Conservation (phyloP, 176 grass and related monocot genomes). For the Oryza glumipatula region DNA sequence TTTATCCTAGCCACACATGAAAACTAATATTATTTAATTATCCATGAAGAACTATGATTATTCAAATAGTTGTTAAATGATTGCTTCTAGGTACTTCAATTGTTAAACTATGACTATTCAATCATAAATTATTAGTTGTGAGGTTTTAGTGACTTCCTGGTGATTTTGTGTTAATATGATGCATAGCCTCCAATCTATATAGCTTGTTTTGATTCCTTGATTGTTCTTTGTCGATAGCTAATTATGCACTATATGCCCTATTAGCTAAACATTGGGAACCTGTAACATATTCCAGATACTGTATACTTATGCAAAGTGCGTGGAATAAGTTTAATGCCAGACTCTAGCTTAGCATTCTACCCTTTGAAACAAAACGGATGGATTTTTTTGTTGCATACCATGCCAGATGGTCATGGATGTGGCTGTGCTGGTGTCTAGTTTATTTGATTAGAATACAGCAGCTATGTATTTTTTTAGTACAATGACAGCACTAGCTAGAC, state of each 20-base stretch:
- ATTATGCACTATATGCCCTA: not conserved
- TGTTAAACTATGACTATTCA: not conserved
- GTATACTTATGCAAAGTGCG: not conserved
- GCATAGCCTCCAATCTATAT: not conserved
- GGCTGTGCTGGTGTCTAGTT: not conserved
- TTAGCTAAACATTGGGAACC: not conserved
- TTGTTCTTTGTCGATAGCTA: not conserved
- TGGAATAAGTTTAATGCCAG: not conserved
- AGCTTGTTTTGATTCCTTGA: constrained; percentile 12
- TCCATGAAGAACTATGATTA: not conserved
- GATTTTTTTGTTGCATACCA: constrained; percentile 14
- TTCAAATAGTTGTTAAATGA: constrained; percentile 24
- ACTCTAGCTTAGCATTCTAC: not conserved
- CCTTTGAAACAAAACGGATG: constrained; percentile 6
- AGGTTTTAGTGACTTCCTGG: not conserved
- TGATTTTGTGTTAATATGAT: not conserved
- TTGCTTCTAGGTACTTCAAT: not conserved
- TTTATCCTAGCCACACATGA: not conserved
- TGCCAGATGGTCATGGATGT: not conserved
- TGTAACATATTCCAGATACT: constrained; percentile 5
- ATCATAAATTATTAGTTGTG: not conserved
- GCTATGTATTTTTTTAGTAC: not conserved
- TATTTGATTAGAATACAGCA: constrained; percentile 27
- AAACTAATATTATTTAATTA: not conserved
- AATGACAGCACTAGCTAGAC: not conserved